Evolutionary conservation across 306 rosid species (phyloP).

Genomic region (Datisca glomerata): DNA sequence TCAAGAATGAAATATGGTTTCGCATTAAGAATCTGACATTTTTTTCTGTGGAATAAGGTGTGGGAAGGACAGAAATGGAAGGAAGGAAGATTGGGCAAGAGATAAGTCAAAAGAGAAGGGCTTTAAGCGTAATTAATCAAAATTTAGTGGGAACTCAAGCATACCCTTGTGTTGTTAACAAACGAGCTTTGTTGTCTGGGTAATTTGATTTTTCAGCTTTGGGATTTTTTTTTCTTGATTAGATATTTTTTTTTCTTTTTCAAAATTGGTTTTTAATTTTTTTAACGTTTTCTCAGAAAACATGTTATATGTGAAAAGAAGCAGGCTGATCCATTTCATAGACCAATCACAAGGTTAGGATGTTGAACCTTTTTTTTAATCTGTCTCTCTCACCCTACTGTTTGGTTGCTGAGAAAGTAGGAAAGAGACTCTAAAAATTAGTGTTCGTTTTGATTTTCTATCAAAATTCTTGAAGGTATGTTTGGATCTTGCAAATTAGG

Average conservation of each 20-base stretch:
- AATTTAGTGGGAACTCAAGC: constrained; percentile 39
- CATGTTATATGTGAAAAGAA: constrained; percentile 55
- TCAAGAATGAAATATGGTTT: not conserved
- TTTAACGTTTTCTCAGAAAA: constrained; percentile 29
- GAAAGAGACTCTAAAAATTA: no score
- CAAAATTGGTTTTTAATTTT: not conserved
- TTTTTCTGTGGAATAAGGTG: constrained; percentile 3
- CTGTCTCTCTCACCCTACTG: no score
- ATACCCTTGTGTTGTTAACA: constrained; percentile 77
- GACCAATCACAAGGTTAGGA: constrained; percentile 83
- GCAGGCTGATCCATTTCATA: constrained; percentile 79
- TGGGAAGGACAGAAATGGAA: constrained; percentile 38
- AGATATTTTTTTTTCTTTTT: not conserved
- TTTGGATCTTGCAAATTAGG: no score
- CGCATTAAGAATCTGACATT: not conserved
- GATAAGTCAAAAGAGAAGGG: constrained; percentile 59
- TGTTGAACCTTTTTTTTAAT: constrained; percentile 6
- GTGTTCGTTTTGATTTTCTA: no score
- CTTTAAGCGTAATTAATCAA: constrained; percentile 50
- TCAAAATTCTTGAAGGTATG: no score
- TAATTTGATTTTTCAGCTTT: constrained; percentile 15
- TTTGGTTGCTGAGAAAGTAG: no score
- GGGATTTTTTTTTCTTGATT: not conserved
- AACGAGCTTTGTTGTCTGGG: constrained; percentile 64
- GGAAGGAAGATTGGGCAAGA: constrained; percentile 41